A percentile compares a stretch with the other conserved stretches of the same genome.
Conservation (phyloP, 2,329 filamentous ascomycete genomes). For the Phialemonium atrogriseum region DNA sequence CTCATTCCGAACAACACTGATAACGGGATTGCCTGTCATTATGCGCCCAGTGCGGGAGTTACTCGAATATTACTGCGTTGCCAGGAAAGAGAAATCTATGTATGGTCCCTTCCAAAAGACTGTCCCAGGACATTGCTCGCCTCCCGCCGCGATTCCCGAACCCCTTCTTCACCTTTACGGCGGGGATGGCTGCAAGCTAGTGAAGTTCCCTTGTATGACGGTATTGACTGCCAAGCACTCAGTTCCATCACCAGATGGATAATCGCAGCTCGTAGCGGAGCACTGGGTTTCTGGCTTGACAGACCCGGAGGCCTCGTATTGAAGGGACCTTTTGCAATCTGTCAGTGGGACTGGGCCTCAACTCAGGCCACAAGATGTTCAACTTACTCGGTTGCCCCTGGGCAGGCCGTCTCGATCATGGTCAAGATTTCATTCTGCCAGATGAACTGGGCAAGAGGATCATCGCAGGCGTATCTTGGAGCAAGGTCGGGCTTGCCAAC, state of each 20-base stretch:
- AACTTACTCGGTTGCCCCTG: slow-evolving; percentile 12
- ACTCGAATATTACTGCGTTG: background rate
- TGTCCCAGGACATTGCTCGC: background rate
- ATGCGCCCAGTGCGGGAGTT: no score
- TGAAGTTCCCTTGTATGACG: slow-evolving; percentile 9
- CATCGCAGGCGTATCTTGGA: slow-evolving; percentile 33
- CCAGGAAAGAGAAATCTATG: background rate
- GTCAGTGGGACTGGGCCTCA: background rate
- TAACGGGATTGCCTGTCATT: background rate
- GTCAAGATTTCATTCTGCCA: slow-evolving; percentile 27
- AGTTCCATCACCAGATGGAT: slow-evolving; percentile 8
- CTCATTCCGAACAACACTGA: background rate
- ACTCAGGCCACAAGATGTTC: background rate
- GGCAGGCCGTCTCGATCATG: slow-evolving; percentile 37
- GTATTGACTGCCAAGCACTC: slow-evolving; percentile 6
- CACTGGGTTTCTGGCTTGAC: slow-evolving; percentile 11
- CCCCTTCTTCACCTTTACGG: slow-evolving; percentile 1
- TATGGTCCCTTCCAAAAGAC: no score
- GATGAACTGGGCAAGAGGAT: slow-evolving; percentile 33
- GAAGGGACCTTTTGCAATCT: slow-evolving; percentile 2
- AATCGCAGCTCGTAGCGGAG: slow-evolving; percentile 5
- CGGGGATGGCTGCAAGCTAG: slow-evolving; percentile 13
- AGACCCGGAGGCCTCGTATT: slow-evolving; percentile 11
- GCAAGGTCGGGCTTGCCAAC: slow-evolving; percentile 20
- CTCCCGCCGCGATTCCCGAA: background rate